These are phyloP conservation scores for Apiospora aurea DNA, from an alignment of 2,329 filamentous ascomycete species.

Conservation along the genomic window DNA sequence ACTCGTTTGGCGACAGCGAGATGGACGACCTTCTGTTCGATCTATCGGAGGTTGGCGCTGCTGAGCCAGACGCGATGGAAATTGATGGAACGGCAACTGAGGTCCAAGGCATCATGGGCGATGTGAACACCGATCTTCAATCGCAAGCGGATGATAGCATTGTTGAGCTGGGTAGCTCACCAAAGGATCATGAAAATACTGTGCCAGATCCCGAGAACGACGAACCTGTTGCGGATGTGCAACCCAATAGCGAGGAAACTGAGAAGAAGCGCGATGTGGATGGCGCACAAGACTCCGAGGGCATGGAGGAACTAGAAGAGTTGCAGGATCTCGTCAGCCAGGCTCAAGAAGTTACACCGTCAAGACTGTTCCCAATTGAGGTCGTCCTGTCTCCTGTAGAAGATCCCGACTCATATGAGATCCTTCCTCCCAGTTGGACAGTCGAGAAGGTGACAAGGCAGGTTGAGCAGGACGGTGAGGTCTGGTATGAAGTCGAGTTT, in stretches of 20 bases:
- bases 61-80: neutral
- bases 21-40: neutral
- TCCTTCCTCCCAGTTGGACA: conserved; percentile 43
- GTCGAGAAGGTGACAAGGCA: conserved; percentile 48
- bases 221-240: neutral
- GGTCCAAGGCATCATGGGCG: neutral
- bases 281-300: neutral
- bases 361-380: conserved; percentile 36
- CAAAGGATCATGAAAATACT: neutral
- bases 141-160: neutral
- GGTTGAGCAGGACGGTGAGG: conserved; percentile 34
- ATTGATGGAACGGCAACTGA: neutral
- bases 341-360: neutral
- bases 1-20: neutral
- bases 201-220: neutral
- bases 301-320: neutral
- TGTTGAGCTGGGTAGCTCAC: neutral
- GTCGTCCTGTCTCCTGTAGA: conserved; percentile 38
- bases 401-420: conserved; percentile 36
- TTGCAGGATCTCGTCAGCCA: neutral
- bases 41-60: neutral
- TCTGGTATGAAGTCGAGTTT: conserved; percentile 51
- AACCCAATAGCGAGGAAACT: neutral
- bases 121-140: neutral
- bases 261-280: neutral